Percentiles rank a stretch among this genome's conserved stretches.
phyloP scores from a whole-genome alignment of 176 grass and related monocot species.

The Pontederia paniculata region DNA sequence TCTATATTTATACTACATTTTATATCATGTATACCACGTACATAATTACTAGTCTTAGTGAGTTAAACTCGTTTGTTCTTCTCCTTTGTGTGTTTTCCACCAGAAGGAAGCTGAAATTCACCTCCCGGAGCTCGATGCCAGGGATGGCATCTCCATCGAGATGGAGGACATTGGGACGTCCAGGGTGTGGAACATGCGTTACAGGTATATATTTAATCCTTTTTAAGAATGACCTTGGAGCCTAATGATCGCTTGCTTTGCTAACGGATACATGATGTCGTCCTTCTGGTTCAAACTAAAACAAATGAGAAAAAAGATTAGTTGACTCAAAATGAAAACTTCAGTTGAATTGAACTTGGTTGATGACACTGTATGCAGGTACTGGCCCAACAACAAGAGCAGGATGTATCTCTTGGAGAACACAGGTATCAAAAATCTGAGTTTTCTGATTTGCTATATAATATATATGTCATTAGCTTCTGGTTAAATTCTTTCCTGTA shows the following conservation, averaged over 20 bases:
- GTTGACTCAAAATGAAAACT: too few relatives aligned
- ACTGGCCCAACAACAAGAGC: constrained; percentile 99
- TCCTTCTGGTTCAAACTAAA: neutral
- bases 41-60: too few relatives aligned
- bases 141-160: constrained; percentile 73
- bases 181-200: constrained; percentile 82
- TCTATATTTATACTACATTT: too few relatives aligned
- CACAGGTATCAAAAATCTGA: constrained; percentile 31
- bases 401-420: constrained; percentile 97
- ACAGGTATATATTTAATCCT: constrained; percentile 34
- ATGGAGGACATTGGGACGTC: constrained; percentile 91
- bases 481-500: neutral
- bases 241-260: too few relatives aligned
- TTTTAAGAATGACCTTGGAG: too few relatives aligned
- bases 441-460: neutral
- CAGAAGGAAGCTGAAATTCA: constrained; percentile 95
- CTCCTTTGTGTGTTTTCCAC: neutral
- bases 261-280: neutral
- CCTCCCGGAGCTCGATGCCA: constrained; percentile 70
- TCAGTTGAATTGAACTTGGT: too few relatives aligned
- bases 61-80: constrained; percentile 2
- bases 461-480: neutral
- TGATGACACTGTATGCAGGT: constrained; percentile 46
- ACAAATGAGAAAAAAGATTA: neutral
- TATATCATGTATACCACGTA: too few relatives aligned